Conservation (phyloP, 495 filamentous ascomycete genomes). For the Podospora fimiseda region DNA sequence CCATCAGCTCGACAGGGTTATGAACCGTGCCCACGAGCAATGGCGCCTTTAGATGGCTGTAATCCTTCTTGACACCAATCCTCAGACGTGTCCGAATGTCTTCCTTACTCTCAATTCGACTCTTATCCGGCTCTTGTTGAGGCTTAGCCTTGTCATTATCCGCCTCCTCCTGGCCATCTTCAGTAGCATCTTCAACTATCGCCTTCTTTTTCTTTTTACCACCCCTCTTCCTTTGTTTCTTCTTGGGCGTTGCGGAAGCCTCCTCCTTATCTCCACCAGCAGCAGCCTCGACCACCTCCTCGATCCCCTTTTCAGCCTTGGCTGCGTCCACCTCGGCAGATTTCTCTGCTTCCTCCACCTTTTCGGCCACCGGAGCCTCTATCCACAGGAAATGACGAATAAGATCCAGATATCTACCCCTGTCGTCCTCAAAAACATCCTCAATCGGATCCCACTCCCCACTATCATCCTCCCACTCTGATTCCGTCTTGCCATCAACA, state of each 20-base stretch:
- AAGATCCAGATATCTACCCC: slow-evolving; percentile 38
- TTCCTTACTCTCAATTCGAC: slow-evolving; percentile 35
- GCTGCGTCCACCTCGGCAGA: slow-evolving; percentile 13
- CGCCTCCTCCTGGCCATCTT: slow-evolving; percentile 8
- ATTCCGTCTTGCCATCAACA: slow-evolving; percentile 27
- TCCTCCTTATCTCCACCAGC: neutral
- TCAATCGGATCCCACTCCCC: slow-evolving; percentile 49
- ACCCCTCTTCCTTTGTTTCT: slow-evolving; percentile 31
- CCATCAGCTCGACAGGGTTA: slow-evolving; percentile 29
- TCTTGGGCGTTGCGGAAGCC: slow-evolving; percentile 9
- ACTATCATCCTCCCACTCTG: slow-evolving; percentile 19
- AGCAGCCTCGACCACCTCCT: slow-evolving; percentile 2
- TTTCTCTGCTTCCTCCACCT: slow-evolving; percentile 5
- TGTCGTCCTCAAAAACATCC: slow-evolving; percentile 41
- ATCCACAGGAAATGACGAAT: slow-evolving; percentile 42
- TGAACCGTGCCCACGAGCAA: slow-evolving; percentile 36
- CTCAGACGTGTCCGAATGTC: slow-evolving; percentile 36
- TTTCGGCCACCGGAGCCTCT: slow-evolving; percentile 10
- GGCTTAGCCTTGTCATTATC: neutral
- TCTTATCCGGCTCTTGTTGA: slow-evolving; percentile 28
- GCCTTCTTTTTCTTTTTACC: slow-evolving; percentile 33
- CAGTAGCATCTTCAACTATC: slow-evolving; percentile 3
- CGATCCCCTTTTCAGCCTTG: slow-evolving; percentile 6
- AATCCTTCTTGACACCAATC: slow-evolving; percentile 35
- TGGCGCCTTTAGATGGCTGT: slow-evolving; percentile 24